Base-by-base conservation (phyloP, 176 grass and related monocot species). In the Rhynchospora tenuis region DNA sequence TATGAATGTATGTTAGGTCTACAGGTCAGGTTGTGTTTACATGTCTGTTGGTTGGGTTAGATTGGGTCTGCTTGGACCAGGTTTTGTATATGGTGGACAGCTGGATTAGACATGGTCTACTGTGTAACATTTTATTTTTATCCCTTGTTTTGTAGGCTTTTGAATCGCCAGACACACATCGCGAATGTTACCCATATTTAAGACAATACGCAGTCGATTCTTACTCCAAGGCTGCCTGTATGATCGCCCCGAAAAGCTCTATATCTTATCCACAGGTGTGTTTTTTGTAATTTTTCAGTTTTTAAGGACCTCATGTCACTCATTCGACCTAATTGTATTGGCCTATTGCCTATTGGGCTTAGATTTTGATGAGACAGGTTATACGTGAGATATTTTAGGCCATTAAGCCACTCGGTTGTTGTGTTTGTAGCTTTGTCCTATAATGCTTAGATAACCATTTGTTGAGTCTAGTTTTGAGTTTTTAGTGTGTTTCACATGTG, bases 191-290 rank as follows among this genome's bases (percentile, higher is more conserved):
- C 77, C 77, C 86, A 70, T 98, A 82, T 91, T 84, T 98, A 82
- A 92, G 95, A 74, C 86, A 98, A 88, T 95, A 98, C 62, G 81
- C 91, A 0, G 87, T 83, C 27, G 86, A 95, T 67, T 95, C 92
- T 73, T 90, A 63, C 83, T 91, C 95, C 1, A 93, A 75, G 61
- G 91, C 95, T 84, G 91, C 90, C 81, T 98, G 95, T 84, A 90
- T 95, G 95, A 86, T 98, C 19, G 80, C 91, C 85, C 84, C 95
- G 61, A 98, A 98, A 89, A 86, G 47, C 75, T 78, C 73, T 84
- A 98, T 98, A 61, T 91, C 92, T 31, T 98, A 98, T 71, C 95
- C 95, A 61, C 95, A 98, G 91, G 95, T 98, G 54, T 16, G 11
- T 20, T 86, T 87, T 78, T 38, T 85, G 66, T 59, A 46, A 60